Conservation (phyloP, 441 rosid species). For the Adansonia rubrostipa region DNA sequence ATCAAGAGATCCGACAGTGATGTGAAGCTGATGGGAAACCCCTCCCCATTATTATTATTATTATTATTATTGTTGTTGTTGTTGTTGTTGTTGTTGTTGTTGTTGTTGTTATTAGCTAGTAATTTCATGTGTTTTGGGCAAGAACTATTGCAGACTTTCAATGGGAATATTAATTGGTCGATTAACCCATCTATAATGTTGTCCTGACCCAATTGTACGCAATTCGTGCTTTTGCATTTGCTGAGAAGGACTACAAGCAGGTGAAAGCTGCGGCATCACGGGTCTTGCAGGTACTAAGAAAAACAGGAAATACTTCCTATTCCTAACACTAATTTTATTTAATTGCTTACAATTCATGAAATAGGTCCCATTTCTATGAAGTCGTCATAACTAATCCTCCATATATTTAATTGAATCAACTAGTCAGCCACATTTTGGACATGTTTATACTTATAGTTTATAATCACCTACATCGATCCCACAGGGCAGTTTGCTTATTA, state of each 20-base stretch:
- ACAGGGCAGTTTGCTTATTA: no score
- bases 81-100: no score
- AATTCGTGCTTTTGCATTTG: slow-evolving; percentile 64
- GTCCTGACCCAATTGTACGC: slow-evolving; percentile 39
- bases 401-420: no score
- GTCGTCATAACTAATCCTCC: no score
- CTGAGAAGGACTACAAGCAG: slow-evolving; percentile 58
- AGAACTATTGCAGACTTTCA: no score
- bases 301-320: neutral
- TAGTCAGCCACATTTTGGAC: neutral
- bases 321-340: neutral
- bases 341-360: neutral
- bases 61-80: no score
- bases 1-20: no score
- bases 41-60: no score
- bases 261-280: slow-evolving; percentile 55
- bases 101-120: no score
- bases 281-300: slow-evolving; percentile 54
- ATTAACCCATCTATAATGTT: neutral
- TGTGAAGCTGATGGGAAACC: no score
- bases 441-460: neutral
- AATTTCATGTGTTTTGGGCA: no score
- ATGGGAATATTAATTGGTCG: neutral
- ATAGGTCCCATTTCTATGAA: neutral
- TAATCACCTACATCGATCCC: neutral